phyloP scores from a whole-genome alignment of 306 rosid genomes.

The Cucurbita argyrosperma region DNA sequence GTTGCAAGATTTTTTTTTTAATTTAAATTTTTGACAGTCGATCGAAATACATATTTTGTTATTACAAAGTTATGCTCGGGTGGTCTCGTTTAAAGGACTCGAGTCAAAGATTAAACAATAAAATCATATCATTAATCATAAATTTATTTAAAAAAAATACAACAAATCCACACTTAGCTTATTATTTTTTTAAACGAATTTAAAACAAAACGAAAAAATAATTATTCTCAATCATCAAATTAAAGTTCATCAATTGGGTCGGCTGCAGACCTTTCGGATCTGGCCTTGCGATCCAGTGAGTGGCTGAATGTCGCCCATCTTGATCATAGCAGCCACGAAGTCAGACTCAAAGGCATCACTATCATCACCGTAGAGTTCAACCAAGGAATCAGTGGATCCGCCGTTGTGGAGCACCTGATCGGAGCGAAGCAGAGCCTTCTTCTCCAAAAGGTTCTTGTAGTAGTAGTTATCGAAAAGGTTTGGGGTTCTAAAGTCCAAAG shows the following conservation, averaged over 20 bases:
- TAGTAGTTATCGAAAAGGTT: slow-evolving; percentile 42
- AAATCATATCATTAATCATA: not conserved
- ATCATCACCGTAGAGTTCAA: slow-evolving; percentile 24
- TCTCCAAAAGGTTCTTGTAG: slow-evolving; percentile 39
- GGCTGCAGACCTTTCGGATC: slow-evolving; percentile 56
- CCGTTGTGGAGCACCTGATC: slow-evolving; percentile 56
- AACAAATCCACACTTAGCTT: not conserved
- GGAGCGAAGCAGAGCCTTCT: slow-evolving; percentile 58
- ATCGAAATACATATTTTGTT: no score
- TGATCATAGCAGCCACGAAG: slow-evolving; percentile 52
- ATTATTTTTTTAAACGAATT: not conserved
- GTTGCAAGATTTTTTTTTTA: no score
- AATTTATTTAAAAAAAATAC: no score
- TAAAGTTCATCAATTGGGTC: slow-evolving; percentile 5
- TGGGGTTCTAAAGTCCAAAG: slow-evolving; percentile 39
- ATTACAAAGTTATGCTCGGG: no score
- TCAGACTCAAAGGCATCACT: slow-evolving; percentile 23
- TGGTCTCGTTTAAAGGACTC: not conserved
- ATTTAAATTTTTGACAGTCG: no score
- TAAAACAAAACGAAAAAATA: not conserved
- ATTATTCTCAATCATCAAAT: not conserved
- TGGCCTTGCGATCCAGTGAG: slow-evolving; percentile 61
- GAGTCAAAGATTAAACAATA: not conserved
- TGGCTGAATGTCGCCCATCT: slow-evolving; percentile 60
- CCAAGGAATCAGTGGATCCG: slow-evolving; percentile 57